A percentile compares a stretch with the other conserved stretches of the same genome.
Evolutionary conservation across 192 early-diverging fungal species (phyloP).

Genomic region (Linnemannia schmuckeri): DNA sequence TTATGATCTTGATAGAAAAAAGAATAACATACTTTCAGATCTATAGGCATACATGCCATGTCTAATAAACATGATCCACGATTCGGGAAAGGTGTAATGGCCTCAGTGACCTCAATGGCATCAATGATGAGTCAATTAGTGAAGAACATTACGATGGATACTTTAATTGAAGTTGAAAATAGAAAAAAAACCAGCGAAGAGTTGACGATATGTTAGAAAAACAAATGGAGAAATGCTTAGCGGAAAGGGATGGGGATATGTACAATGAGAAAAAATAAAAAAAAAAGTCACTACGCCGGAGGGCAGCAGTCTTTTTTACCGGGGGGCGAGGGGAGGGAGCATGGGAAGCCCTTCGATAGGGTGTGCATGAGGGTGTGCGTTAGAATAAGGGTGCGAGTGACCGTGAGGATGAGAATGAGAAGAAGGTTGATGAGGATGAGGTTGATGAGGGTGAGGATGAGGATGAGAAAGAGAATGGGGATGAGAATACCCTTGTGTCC

Average conservation of each 20-base stretch:
- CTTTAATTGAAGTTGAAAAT: too few relatives aligned
- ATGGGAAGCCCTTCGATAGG: slow-evolving; percentile 19
- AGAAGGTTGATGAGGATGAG: slow-evolving; percentile 18
- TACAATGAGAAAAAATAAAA: not conserved
- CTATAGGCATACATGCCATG: too few relatives aligned
- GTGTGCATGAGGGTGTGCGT: slow-evolving; percentile 13
- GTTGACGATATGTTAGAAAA: too few relatives aligned
- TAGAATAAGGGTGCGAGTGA: not conserved
- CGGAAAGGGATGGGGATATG: too few relatives aligned
- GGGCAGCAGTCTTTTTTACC: not conserved
- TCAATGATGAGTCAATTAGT: not conserved
- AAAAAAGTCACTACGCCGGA: not conserved
- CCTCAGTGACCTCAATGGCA: too few relatives aligned
- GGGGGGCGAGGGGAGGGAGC: slow-evolving; percentile 38
- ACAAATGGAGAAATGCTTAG: too few relatives aligned
- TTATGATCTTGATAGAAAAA: too few relatives aligned
- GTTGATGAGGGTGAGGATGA: slow-evolving; percentile 9
- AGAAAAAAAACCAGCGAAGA: too few relatives aligned
- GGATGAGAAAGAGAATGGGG: not conserved
- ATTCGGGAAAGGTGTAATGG: too few relatives aligned
- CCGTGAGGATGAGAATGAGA: slow-evolving; percentile 4
- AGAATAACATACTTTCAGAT: too few relatives aligned
- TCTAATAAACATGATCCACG: too few relatives aligned
- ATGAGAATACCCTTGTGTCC: slow-evolving; percentile 17
- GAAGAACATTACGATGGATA: not conserved